Conservation (phyloP, 2,329 filamentous ascomycete species). For the Knoxdaviesia capensis region DNA sequence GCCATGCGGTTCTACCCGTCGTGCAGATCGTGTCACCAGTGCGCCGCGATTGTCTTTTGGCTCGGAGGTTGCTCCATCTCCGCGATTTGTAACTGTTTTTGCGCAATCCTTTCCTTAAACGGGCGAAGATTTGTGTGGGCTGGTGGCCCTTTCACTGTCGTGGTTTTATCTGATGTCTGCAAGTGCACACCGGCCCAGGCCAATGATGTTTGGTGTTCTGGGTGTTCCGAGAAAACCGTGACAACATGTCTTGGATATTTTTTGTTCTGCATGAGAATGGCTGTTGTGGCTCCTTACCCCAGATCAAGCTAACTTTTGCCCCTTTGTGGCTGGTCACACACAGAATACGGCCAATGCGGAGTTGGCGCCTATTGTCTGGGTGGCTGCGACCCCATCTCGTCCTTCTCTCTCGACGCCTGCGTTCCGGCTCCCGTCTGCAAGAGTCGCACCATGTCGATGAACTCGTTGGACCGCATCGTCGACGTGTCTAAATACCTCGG, state of each 20-base stretch:
- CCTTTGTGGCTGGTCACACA: slow-evolving; percentile 5
- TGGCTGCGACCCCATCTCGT: slow-evolving; percentile 79
- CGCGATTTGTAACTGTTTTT: too few relatives aligned
- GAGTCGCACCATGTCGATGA: slow-evolving; percentile 53
- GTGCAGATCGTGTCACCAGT: too few relatives aligned
- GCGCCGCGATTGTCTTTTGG: too few relatives aligned
- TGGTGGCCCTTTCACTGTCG: too few relatives aligned
- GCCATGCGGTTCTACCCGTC: too few relatives aligned
- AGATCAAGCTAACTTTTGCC: slow-evolving; percentile 5
- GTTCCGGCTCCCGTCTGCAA: slow-evolving; percentile 68
- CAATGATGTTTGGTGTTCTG: background rate
- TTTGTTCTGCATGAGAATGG: background rate
- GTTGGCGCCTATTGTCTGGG: slow-evolving; percentile 89
- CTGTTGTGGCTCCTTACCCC: too few relatives aligned
- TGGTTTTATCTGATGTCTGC: too few relatives aligned
- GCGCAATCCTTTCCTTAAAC: too few relatives aligned
- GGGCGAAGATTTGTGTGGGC: too few relatives aligned
- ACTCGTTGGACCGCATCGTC: slow-evolving; percentile 46
- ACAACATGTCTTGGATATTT: background rate
- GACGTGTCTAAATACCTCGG: slow-evolving; percentile 71
- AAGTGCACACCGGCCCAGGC: too few relatives aligned
- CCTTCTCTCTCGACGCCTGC: slow-evolving; percentile 67
- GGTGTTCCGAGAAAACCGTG: background rate
- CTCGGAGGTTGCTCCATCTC: too few relatives aligned
- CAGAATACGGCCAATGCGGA: slow-evolving; percentile 86